phyloP scores from a whole-genome alignment of 331 rosid genomes.

The Rosa hybrid region DNA sequence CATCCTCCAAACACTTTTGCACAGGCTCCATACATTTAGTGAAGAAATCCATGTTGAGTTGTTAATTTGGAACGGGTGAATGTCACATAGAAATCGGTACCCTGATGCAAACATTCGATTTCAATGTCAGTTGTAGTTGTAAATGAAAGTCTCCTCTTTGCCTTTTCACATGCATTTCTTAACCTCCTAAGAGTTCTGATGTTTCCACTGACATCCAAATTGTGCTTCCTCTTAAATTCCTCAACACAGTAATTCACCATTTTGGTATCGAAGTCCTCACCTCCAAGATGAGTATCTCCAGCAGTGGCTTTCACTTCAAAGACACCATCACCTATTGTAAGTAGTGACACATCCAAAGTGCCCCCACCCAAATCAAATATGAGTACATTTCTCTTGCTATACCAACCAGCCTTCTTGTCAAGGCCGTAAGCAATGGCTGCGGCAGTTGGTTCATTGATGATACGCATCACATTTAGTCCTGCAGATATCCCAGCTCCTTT shows the following conservation, averaged over 20 bases:
- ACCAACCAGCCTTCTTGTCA: background rate
- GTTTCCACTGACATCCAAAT: background rate
- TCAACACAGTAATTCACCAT: background rate
- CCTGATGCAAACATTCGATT: constrained; percentile 52
- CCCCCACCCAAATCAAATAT: constrained; percentile 3
- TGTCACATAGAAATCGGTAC: constrained; percentile 48
- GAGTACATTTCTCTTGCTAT: constrained; percentile 3
- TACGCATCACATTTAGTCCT: background rate
- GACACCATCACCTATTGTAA: background rate
- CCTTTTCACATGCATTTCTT: constrained; percentile 37
- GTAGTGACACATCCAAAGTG: background rate
- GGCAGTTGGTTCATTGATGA: background rate
- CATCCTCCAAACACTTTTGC: constrained; percentile 58
- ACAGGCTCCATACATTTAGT: constrained; percentile 66
- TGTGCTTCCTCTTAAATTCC: background rate
- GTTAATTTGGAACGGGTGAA: constrained; percentile 58
- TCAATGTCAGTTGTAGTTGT: constrained; percentile 55
- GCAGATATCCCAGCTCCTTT: background rate
- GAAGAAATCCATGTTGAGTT: constrained; percentile 57
- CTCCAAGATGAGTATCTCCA: background rate
- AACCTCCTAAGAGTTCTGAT: constrained; percentile 32
- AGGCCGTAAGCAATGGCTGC: constrained; percentile 4
- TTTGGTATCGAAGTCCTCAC: background rate
- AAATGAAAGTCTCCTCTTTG: constrained; percentile 61
- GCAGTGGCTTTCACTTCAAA: background rate